Evolutionary conservation across 805 yeast genomes (phyloP).

Genomic region (Kuraishia piskuri): DNA sequence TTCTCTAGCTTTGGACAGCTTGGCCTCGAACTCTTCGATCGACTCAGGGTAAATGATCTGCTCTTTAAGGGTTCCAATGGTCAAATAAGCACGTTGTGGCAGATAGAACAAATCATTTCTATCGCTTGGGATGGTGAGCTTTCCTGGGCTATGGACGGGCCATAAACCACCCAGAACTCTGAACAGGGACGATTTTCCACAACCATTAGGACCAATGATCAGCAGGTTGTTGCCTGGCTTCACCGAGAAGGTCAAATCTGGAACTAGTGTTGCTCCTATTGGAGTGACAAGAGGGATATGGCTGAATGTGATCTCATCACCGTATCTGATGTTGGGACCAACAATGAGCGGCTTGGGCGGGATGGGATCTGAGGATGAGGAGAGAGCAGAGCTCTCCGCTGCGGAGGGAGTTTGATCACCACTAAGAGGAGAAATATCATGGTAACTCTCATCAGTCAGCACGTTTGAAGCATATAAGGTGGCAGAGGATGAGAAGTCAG

Average conservation of each 20-base stretch:
- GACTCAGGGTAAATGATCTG: conserved; percentile 87
- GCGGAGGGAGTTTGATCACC: not conserved
- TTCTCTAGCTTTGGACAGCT: conserved; percentile 21
- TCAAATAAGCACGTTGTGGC: conserved; percentile 87
- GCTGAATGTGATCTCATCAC: conserved; percentile 62
- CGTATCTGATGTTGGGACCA: conserved; percentile 28
- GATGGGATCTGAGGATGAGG: not conserved
- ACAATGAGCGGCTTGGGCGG: conserved; percentile 15
- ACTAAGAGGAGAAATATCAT: not conserved
- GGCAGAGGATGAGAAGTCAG: not conserved
- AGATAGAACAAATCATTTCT: conserved; percentile 72
- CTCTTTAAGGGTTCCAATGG: conserved; percentile 73
- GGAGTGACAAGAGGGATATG: conserved; percentile 83
- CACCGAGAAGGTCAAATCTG: conserved; percentile 59
- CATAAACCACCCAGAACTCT: conserved; percentile 89
- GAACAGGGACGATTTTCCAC: conserved; percentile 90
- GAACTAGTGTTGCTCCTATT: conserved; percentile 62
- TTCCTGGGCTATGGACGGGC: conserved; percentile 60
- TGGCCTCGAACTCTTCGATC: conserved; percentile 39
- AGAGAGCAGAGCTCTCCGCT: not conserved
- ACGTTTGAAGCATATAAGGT: not conserved
- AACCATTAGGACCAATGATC: conserved; percentile 93
- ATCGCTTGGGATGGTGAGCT: conserved; percentile 53
- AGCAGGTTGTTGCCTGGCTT: conserved; percentile 77
- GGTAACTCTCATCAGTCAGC: not conserved